phyloP scores from a whole-genome alignment of 1,284 basidiomycete genomes.

The Tilletia horrida region DNA sequence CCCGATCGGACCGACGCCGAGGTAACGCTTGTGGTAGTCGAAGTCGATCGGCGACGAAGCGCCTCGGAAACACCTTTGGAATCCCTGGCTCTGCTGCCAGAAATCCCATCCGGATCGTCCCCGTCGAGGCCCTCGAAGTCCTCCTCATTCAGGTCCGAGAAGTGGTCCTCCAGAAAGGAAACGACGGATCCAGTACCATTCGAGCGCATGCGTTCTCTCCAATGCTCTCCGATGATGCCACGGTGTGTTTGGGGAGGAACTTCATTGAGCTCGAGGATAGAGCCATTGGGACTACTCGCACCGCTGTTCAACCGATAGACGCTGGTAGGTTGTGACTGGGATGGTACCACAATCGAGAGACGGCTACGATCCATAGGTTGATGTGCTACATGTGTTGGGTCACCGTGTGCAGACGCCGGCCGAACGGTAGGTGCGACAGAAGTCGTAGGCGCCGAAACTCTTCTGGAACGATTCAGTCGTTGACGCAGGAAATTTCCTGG shows the following conservation, averaged over 20 bases:
- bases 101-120: background rate
- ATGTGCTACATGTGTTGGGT: background rate
- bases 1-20: conserved; percentile 7
- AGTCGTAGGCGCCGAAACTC: background rate
- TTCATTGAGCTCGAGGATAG: conserved; percentile 9
- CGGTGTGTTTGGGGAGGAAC: background rate
- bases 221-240: background rate
- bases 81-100: background rate
- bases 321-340: background rate
- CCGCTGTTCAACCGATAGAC: conserved; percentile 11
- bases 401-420: background rate
- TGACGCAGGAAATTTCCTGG: background rate
- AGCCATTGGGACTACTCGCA: conserved; percentile 13
- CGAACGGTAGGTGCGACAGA: background rate
- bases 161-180: conserved; percentile 1
- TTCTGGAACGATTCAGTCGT: conserved; percentile 5
- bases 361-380: conserved; percentile 19
- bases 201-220: conserved; percentile 5
- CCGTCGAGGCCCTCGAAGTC: background rate
- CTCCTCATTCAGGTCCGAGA: background rate
- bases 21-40: background rate
- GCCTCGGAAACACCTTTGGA: background rate
- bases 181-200: conserved; percentile 1
- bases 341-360: conserved; percentile 22
- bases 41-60: background rate